phyloP scores from a whole-genome alignment of 1,284 basidiomycete species.

The Ceratobasidium sp. region DNA sequence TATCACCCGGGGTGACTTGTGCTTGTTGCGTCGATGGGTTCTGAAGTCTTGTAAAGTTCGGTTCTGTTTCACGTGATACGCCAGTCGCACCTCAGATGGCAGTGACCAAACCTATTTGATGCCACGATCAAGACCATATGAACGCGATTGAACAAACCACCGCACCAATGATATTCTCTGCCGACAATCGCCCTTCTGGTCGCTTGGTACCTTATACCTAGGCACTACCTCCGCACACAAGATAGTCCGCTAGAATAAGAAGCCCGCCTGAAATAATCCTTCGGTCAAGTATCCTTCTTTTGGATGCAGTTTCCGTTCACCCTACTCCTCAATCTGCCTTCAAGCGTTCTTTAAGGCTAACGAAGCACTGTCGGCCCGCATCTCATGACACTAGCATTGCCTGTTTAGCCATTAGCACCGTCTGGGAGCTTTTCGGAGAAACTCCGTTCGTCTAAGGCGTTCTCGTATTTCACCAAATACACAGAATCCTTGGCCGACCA shows the following conservation, averaged over 20 bases:
- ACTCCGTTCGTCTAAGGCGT: neutral
- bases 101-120: conserved; percentile 8
- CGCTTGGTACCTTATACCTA: conserved; percentile 2
- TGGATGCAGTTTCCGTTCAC: conserved; percentile 20
- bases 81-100: conserved; percentile 1
- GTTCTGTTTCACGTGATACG: conserved; percentile 19
- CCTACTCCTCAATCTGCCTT: conserved; percentile 18
- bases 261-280: conserved; percentile 9
- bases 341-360: neutral
- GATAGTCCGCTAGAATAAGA: conserved; percentile 23
- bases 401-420: conserved; percentile 29
- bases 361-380: conserved; percentile 11
- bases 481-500: conserved; percentile 31
- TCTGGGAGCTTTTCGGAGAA: conserved; percentile 32
- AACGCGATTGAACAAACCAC: neutral
- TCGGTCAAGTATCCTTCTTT: conserved; percentile 27
- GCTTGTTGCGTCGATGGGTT: neutral
- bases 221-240: neutral
- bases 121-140: neutral
- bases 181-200: conserved; percentile 31
- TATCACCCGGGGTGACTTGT: neutral
- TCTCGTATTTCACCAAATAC: conserved; percentile 10
- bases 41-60: conserved; percentile 4
- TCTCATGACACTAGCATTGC: conserved; percentile 33
- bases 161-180: neutral